Evolutionary conservation across 2,329 filamentous ascomycete genomes (phyloP).

Genomic region (Ciborinia camelliae): DNA sequence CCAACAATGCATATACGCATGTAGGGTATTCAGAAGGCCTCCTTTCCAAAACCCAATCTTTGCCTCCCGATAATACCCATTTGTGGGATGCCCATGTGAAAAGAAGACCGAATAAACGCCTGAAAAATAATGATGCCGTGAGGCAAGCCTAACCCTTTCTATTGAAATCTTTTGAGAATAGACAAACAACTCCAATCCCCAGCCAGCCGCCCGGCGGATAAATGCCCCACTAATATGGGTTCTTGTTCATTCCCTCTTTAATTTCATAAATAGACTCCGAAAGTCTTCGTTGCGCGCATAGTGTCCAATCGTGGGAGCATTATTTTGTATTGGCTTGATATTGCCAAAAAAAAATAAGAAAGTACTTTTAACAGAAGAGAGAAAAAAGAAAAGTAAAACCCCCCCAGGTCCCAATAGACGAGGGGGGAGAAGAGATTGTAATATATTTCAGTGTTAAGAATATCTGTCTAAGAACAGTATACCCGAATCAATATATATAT

Average conservation of each 20-base stretch:
- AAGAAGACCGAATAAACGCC: conserved; percentile 8
- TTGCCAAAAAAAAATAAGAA: background rate
- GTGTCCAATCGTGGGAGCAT: background rate
- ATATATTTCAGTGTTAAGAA: background rate
- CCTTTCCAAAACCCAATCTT: background rate
- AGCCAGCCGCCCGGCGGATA: background rate
- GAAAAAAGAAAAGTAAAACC: background rate
- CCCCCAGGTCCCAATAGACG: too few species aligned
- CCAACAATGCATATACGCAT: too few species aligned
- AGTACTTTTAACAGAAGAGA: background rate
- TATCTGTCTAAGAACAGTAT: background rate
- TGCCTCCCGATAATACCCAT: background rate
- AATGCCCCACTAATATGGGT: background rate
- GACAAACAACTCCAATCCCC: conserved; percentile 10
- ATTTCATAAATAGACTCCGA: background rate
- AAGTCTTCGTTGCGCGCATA: background rate
- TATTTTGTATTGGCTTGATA: background rate
- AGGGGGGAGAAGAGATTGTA: too few species aligned
- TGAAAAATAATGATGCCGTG: conserved; percentile 11
- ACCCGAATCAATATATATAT: background rate
- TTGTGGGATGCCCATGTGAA: background rate
- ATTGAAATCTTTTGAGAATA: conserved; percentile 1
- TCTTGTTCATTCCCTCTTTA: background rate
- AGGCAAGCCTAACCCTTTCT: conserved; percentile 16
- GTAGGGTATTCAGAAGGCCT: background rate